These are phyloP conservation scores for Chlamydomonas incerta DNA, from an alignment of 139 green algal species.

Conservation along the genomic window DNA sequence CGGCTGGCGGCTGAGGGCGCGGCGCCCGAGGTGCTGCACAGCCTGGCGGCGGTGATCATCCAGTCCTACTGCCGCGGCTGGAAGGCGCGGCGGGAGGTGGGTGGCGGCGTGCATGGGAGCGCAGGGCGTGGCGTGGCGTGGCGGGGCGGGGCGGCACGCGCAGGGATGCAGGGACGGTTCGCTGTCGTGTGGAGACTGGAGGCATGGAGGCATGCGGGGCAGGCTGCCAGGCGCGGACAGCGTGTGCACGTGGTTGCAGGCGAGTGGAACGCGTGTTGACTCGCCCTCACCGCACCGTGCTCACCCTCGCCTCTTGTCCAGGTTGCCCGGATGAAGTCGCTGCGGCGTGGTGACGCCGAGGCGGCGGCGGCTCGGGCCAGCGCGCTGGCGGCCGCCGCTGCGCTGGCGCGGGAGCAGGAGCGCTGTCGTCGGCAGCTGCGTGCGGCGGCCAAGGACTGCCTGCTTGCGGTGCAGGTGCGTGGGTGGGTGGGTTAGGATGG, in stretches of 20 bases:
- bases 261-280: too few species aligned
- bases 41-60: slow-evolving; percentile 40
- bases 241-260: too few species aligned
- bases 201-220: too few species aligned
- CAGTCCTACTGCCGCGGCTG: slow-evolving; percentile 40
- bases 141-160: too few species aligned
- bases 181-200: too few species aligned
- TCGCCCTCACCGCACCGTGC: too few species aligned
- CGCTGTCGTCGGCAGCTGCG: slow-evolving; percentile 11
- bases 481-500: too few species aligned
- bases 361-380: background rate
- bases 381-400: slow-evolving; percentile 43
- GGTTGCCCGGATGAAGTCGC: background rate
- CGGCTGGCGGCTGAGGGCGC: background rate
- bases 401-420: slow-evolving; percentile 12
- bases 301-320: too few species aligned
- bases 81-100: background rate
- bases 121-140: too few species aligned
- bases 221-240: too few species aligned
- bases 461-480: slow-evolving; percentile 18
- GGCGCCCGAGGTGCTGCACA: background rate
- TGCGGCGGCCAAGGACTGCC: slow-evolving; percentile 9
- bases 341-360: background rate
- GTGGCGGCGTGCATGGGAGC: background rate
- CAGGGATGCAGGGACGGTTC: too few species aligned